Evolutionary conservation across 768 basidiomycete species (phyloP).

Genomic region (Hirschioporus abietinus): DNA sequence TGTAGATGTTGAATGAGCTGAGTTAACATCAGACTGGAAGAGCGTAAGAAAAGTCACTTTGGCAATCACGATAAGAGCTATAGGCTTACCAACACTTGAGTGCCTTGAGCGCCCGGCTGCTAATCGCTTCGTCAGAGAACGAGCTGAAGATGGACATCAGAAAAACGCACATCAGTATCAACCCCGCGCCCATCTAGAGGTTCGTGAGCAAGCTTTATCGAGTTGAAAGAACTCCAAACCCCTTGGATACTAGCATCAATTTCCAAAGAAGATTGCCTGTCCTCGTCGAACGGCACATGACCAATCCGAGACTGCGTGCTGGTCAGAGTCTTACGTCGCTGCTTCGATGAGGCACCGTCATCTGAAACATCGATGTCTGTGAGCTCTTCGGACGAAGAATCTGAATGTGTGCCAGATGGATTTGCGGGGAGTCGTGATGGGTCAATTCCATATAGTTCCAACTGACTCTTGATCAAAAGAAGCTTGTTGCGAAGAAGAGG

Average conservation of each 20-base stretch:
- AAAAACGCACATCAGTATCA: neutral
- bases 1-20: neutral
- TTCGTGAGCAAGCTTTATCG: neutral
- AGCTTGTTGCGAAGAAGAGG: conserved; percentile 5
- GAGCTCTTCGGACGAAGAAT: neutral
- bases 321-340: neutral
- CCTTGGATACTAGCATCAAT: conserved; percentile 1
- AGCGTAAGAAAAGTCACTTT: neutral
- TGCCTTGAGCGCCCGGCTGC: neutral
- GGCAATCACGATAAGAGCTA: neutral
- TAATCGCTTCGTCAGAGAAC: neutral
- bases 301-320: neutral
- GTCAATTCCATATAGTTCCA: conserved; percentile 7
- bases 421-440: neutral
- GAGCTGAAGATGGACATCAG: neutral
- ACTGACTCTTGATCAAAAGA: conserved; percentile 4
- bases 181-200: neutral
- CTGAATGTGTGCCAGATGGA: neutral
- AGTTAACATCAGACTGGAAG: no score
- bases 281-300: neutral
- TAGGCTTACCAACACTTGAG: neutral
- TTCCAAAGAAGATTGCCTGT: neutral
- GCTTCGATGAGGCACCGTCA: neutral
- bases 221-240: neutral
- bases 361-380: neutral